Conservation (phyloP, 2,329 filamentous ascomycete species). For the Ophiosphaerella herpotricha region DNA sequence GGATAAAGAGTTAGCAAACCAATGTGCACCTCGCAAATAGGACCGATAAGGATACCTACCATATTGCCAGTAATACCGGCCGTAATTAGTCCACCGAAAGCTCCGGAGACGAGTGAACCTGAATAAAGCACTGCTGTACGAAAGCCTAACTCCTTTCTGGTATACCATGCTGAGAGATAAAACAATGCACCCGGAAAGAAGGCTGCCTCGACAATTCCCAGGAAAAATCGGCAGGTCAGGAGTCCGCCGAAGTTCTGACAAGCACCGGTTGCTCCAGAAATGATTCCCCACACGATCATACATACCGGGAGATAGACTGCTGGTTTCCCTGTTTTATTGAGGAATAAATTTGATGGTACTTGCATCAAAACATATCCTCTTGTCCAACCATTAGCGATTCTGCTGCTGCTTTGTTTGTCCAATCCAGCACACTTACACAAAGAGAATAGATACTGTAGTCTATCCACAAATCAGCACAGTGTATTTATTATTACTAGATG, state of each 20-base stretch:
- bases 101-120: conserved; percentile 70
- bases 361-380: conserved; percentile 8
- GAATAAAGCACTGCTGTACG: conserved; percentile 70
- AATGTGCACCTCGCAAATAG: too few relatives aligned
- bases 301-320: conserved; percentile 48
- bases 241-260: conserved; percentile 53
- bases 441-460: conserved; percentile 37
- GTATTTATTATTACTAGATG: not conserved
- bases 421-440: conserved; percentile 45
- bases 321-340: conserved; percentile 48
- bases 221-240: conserved; percentile 57
- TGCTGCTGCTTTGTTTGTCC: not conserved
- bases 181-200: conserved; percentile 64
- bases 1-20: too few relatives aligned
- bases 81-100: conserved; percentile 68
- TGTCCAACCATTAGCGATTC: not conserved
- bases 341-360: conserved; percentile 54
- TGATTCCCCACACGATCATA: conserved; percentile 50
- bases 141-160: conserved; percentile 68
- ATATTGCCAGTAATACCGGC: conserved; percentile 60
- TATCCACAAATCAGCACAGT: not conserved
- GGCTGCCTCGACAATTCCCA: conserved; percentile 59
- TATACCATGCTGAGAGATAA: conserved; percentile 71
- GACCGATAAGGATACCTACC: not conserved
- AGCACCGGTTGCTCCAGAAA: conserved; percentile 45